Evolutionary conservation across 257 asterid species (phyloP), one percentile per base, ranked within the genome.

Genomic region (Nicotiana otophora): DNA sequence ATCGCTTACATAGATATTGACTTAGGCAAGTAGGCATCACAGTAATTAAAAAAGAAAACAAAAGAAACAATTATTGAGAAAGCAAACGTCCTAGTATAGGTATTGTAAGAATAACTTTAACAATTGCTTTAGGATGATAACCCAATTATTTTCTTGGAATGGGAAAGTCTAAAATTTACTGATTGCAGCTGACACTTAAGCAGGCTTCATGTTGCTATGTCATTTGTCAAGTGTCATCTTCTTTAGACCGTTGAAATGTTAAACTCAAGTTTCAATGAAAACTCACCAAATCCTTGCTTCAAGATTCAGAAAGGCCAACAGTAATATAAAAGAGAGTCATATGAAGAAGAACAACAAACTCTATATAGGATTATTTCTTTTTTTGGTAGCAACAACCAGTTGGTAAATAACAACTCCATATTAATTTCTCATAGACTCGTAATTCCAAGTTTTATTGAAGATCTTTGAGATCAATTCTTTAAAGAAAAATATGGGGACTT

Each of bases 361-460:
- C 31, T 3, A 14, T 48, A 23, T 69, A 39, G 10, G 10, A 1
- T 0, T 39, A 9, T 68, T 26, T 66, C 6, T n/a, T 19, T 6
- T 46, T 26, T 7, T 9, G 11, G 23, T 48, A 28, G 31, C 91
- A 92, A 92, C 95, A 69, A 89, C 94, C 92, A 91, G 93, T 91
- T 20, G 96, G 91, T 89, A 84, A 84, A 78, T 80, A 46, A 63
- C 79, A 36, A 69, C 72, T 7, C 11, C 72, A 65, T 72, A 57
- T 57, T 57, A 6, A 2, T 54, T 15, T 72, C 68, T 54, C 54
- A 26, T 53, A 4, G 12, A 0, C 78, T 53, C 5, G 9, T 57
- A 23, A 72, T 26, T 54, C 48, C 31, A 62, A 3, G 80, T 55
- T 34, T 54, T 55, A 54, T 34, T 31, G 23, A 66, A 10, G 30